Conservation (phyloP, 2,329 filamentous ascomycete species). For the Aspergillus niger region DNA sequence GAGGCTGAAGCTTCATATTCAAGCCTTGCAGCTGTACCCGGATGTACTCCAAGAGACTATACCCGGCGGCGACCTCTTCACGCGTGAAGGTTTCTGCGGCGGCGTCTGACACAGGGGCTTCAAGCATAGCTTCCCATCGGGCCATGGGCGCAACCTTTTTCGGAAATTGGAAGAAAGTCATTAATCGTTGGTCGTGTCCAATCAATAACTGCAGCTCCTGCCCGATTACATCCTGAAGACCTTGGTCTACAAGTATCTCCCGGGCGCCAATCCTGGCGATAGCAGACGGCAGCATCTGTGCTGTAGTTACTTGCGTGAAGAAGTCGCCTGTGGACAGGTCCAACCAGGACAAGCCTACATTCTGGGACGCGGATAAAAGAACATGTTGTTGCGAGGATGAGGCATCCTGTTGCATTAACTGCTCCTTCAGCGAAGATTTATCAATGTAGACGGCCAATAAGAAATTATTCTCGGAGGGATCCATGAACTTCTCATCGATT, state of each 20-base stretch:
- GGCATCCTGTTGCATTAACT: constrained; percentile 25
- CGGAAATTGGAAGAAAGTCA: constrained; percentile 67
- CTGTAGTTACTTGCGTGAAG: constrained; percentile 74
- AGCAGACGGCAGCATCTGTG: constrained; percentile 73
- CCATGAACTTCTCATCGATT: constrained; percentile 97
- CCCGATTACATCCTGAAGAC: constrained; percentile 58
- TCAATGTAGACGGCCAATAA: constrained; percentile 75
- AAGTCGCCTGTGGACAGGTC: constrained; percentile 96
- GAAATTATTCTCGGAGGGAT: constrained; percentile 91
- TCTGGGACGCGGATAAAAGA: constrained; percentile 38
- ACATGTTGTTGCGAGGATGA: constrained; percentile 31
- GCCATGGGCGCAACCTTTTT: constrained; percentile 52
- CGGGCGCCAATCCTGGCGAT: constrained; percentile 80
- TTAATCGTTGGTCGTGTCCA: constrained; percentile 71
- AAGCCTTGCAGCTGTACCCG: constrained; percentile 74
- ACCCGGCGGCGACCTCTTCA: constrained; percentile 75
- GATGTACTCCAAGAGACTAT: constrained; percentile 81
- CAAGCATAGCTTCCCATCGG: constrained; percentile 76
- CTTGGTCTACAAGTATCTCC: constrained; percentile 78
- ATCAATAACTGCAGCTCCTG: constrained; percentile 68
- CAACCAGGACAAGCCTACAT: constrained; percentile 84
- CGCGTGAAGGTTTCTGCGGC: constrained; percentile 60
- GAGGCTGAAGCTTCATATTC: constrained; percentile 80
- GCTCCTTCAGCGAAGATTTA: constrained; percentile 21
- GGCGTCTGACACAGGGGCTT: constrained; percentile 64